Evolutionary conservation across 805 yeast species (phyloP), one percentile per base, ranked within the genome.

Genomic region (Metschnikowia colocasiae): DNA sequence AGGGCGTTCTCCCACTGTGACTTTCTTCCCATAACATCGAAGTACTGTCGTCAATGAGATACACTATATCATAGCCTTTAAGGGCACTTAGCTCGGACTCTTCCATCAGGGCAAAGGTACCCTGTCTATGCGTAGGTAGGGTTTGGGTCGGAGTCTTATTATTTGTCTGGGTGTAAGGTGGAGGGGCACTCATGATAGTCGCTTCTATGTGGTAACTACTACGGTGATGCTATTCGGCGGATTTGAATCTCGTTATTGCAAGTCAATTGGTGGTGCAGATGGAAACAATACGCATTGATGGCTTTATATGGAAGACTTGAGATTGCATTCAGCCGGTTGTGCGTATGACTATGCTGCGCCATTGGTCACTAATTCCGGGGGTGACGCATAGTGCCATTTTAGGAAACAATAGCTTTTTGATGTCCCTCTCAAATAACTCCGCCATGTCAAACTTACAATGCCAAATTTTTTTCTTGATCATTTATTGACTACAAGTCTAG

Each of bases 41-140:
- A n/a, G 47, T 34, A 16, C 51, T 47, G 23, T 53, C 57, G 33
- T 53, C 57, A 4, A 53, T 50, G 16, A 53, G 47, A 32, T 53
- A 53, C 25, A 43, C 47, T 7, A 51, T 41, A 19, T 53, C 57
- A 33, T 53, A 53, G 12, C 52, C 57, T 19, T 47, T 43, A n/a
- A 53, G 53, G 2, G 50, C 52, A 41, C 48, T 43, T 20, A 50
- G 42, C 23, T 52, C 47, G 3, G 47, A 39, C 22, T 52, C 55
- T 20, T 40, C 37, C 22, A 40, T 22, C 43, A 40, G 43, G 23
- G 33, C 30, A 40, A 40, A 40, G 2, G 43, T 40, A 10, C 15
- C 23, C 7, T 6, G 16, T 15, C 43, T 13, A 2, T n/a, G 36
- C 6, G 20, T 18, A 2, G 25, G 13, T n/a, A 22, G 20, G 6